Percentiles rank a stretch among this genome's conserved stretches.
phyloP scores from a whole-genome alignment of 2,329 filamentous ascomycete species.

The Clarireedia paspali region DNA sequence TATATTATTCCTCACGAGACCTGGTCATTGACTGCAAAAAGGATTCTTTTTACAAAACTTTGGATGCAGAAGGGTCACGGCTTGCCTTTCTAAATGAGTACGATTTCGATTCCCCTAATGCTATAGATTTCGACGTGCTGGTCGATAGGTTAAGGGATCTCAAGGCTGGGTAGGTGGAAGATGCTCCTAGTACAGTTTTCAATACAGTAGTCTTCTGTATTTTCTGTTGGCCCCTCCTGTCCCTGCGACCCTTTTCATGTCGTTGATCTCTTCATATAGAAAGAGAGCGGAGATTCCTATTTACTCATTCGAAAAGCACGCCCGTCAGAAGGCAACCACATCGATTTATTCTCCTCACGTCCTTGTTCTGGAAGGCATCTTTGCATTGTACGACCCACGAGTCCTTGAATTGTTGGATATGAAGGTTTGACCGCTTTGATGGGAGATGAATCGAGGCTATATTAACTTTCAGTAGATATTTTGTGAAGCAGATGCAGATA shows the following conservation, averaged over 20 bases:
- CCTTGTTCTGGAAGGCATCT: slow-evolving; percentile 89
- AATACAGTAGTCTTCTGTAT: background rate
- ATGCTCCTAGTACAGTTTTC: background rate
- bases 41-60: slow-evolving; percentile 96
- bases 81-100: slow-evolving; percentile 85
- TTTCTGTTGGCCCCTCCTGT: background rate
- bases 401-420: slow-evolving; percentile 85
- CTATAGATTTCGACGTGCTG: slow-evolving; percentile 88
- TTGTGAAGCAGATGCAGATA: slow-evolving; percentile 90
- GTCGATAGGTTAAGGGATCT: slow-evolving; percentile 74
- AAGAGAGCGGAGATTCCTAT: slow-evolving; percentile 86
- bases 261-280: slow-evolving; percentile 35
- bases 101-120: slow-evolving; percentile 91
- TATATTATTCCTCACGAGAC: background rate
- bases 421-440: slow-evolving; percentile 49
- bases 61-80: slow-evolving; percentile 70
- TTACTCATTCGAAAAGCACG: slow-evolving; percentile 92
- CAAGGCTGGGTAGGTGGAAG: slow-evolving; percentile 68
- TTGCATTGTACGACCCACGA: slow-evolving; percentile 82
- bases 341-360: slow-evolving; percentile 96
- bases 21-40: slow-evolving; percentile 31
- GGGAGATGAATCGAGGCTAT: background rate
- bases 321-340: slow-evolving; percentile 69
- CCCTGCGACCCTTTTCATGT: background rate
- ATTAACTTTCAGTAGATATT: slow-evolving; percentile 56